phyloP scores from a whole-genome alignment of 106 monocot genomes.

The Phalaenopsis equestris region DNA sequence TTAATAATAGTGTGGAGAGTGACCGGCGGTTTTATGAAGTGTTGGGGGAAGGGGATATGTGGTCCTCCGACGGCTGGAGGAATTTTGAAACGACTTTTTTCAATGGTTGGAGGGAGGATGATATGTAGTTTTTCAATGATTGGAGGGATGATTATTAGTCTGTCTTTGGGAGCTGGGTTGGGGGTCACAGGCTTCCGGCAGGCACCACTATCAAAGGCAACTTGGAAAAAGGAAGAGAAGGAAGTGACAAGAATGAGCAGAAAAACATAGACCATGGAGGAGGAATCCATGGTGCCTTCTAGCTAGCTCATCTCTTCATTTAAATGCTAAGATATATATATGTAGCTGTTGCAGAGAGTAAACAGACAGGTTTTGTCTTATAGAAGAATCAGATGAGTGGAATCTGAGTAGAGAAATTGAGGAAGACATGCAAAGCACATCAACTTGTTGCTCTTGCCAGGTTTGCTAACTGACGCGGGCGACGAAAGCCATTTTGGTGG shows the following conservation, averaged over 20 bases:
- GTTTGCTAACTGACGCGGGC: not conserved
- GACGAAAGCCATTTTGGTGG: not conserved
- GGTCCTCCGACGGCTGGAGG: not conserved
- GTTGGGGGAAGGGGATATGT: not conserved
- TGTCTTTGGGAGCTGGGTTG: too few relatives aligned
- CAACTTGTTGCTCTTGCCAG: not conserved
- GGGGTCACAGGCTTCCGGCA: not conserved
- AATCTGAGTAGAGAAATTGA: not conserved
- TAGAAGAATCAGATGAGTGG: not conserved
- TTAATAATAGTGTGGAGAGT: not conserved
- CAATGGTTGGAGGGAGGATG: too few relatives aligned
- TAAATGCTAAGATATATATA: not conserved
- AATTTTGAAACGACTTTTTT: too few relatives aligned
- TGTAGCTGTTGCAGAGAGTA: not conserved
- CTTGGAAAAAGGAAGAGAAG: not conserved
- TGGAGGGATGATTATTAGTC: too few relatives aligned
- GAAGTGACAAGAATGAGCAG: not conserved
- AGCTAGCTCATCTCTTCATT: too few relatives aligned
- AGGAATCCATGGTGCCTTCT: not conserved
- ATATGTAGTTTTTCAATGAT: too few relatives aligned
- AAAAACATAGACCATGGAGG: not conserved
- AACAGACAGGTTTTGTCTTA: not conserved
- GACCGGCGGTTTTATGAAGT: not conserved
- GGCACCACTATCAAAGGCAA: not conserved
- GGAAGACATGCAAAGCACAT: constrained; percentile 1